Conservation (phyloP, 2,329 filamentous ascomycete species). For the Cordyceps fumosorosea region DNA sequence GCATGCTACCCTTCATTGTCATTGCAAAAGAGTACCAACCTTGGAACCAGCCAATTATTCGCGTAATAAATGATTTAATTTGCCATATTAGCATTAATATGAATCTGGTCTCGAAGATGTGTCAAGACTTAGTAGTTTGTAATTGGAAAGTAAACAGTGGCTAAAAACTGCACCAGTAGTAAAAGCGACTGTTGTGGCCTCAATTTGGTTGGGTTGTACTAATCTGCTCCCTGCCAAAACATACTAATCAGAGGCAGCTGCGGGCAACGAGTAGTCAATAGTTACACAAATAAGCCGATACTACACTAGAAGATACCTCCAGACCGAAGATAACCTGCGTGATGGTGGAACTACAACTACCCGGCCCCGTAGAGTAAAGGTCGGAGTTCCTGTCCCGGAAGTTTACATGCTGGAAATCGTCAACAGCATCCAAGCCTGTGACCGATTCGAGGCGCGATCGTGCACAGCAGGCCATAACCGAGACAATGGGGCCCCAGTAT, state of each 20-base stretch:
- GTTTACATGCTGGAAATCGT: background rate
- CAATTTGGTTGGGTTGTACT: background rate
- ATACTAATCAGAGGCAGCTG: background rate
- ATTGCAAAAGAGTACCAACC: too few species aligned
- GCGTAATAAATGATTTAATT: too few species aligned
- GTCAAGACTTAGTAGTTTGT: background rate
- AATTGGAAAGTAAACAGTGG: background rate
- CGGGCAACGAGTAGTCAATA: background rate
- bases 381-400: background rate
- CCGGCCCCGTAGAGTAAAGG: background rate
- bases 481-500: background rate
- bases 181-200: background rate
- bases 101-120: background rate
- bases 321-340: too few species aligned
- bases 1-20: background rate
- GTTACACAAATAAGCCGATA: background rate
- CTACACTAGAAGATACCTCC: too few species aligned
- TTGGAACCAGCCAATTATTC: too few species aligned
- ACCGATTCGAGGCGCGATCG: conserved; percentile 5
- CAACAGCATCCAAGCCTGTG: background rate
- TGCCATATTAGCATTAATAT: too few species aligned
- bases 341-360: background rate
- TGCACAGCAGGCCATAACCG: background rate
- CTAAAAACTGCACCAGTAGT: background rate
- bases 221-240: background rate